A percentile compares a stretch with the other conserved stretches of the same genome.
Conservation (phyloP, 2,329 filamentous ascomycete genomes). For the Pseudogymnoascus sp. region DNA sequence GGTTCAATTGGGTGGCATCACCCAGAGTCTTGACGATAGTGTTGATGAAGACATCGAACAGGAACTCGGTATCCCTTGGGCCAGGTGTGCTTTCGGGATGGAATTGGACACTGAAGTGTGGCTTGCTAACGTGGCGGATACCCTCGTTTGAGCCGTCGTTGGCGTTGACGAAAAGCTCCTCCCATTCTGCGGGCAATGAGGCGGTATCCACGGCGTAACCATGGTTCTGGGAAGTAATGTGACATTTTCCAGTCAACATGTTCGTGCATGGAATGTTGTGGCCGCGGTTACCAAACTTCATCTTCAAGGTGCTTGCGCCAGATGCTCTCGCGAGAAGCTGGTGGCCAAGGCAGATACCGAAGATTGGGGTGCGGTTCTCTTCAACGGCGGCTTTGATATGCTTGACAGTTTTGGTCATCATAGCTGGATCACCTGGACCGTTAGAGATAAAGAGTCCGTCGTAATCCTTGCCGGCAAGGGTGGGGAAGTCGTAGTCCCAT, state of each 20-base stretch:
- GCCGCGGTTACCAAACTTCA: conserved; percentile 99
- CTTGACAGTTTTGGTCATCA: conserved; percentile 81
- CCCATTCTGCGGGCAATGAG: conserved; percentile 72
- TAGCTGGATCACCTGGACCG: conserved; percentile 92
- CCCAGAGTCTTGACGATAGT: conserved; percentile 67
- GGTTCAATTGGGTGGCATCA: conserved; percentile 58
- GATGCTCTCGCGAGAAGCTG: conserved; percentile 85
- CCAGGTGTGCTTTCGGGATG: conserved; percentile 96
- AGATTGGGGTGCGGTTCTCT: conserved; percentile 80
- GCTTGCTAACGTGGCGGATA: conserved; percentile 77
- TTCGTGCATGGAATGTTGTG: conserved; percentile 98
- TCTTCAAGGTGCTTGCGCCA: conserved; percentile 80
- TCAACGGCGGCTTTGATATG: conserved; percentile 72
- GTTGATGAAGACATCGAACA: conserved; percentile 94
- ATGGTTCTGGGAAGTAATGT: conserved; percentile 99
- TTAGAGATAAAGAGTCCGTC: conserved; percentile 98
- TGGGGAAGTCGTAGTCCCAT: conserved; percentile 88
- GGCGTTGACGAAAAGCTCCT: conserved; percentile 93
- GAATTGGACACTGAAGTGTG: conserved; percentile 99
- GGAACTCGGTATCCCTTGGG: conserved; percentile 88
- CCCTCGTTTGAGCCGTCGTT: conserved; percentile 98
- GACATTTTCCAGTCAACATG: conserved; percentile 89
- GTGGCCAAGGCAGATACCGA: conserved; percentile 96
- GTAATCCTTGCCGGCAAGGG: conserved; percentile 71
- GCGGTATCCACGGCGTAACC: conserved; percentile 85